These are phyloP conservation scores for Wallemia mellicola DNA, from an alignment of 1,284 basidiomycete genomes.

Conservation along the genomic window DNA sequence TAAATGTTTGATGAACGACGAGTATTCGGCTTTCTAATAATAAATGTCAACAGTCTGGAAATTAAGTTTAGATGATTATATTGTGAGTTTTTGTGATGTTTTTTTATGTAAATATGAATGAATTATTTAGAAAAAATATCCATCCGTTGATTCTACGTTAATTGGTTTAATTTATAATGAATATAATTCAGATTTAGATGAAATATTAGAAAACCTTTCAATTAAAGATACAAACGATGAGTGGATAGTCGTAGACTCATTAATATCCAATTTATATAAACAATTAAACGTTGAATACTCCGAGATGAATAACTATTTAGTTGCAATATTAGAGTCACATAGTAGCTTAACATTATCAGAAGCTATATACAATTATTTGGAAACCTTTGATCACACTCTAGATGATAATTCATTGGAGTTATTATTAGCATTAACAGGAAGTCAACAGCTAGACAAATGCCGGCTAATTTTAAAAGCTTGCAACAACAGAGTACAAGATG, in stretches of 20 bases:
- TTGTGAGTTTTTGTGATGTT: too few species aligned
- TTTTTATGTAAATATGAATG: too few species aligned
- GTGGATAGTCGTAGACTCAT: background rate
- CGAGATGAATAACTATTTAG: background rate
- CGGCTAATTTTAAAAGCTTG: background rate
- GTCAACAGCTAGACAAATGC: background rate
- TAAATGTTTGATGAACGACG: background rate
- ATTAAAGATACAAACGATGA: background rate
- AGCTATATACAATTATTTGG: background rate
- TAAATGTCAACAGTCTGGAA: too few species aligned
- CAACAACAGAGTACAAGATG: background rate
- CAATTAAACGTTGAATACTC: background rate
- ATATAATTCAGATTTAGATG: too few species aligned
- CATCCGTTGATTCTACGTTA: too few species aligned
- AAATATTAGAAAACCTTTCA: too few species aligned
- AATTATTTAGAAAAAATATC: too few species aligned
- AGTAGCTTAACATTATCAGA: background rate
- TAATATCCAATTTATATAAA: background rate
- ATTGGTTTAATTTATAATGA: too few species aligned
- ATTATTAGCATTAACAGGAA: background rate
- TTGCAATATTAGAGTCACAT: background rate
- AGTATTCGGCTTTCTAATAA: background rate
- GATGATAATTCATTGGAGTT: background rate
- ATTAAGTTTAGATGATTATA: too few species aligned
- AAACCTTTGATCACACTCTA: background rate